Evolutionary conservation across 1,284 basidiomycete genomes (phyloP), one percentile per base, ranked within the genome.

Genomic region (Mycena sp.): DNA sequence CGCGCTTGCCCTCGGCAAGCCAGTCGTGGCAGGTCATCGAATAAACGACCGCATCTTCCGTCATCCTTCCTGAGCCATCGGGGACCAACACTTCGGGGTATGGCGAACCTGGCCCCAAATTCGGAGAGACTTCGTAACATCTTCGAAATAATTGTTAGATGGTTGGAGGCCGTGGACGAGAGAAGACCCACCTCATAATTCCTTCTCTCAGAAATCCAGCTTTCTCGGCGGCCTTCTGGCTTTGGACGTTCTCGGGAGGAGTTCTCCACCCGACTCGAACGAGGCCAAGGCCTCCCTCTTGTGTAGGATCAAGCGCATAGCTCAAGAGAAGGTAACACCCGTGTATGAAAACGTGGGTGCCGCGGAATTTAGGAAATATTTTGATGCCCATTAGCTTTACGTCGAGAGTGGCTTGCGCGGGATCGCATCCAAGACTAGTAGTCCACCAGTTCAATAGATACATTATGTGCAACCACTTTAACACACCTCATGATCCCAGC

Each of bases 11-110:
- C 14, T 68, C 69, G 30, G 62, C 25, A 20, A 74, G 64, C 76
- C 73, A 77, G 41, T 77, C 73, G 46, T 73, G 67, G 44, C 72
- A 66, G 10, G 74, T 77, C 74, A 75, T 74, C n/a, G 76, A 77
- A 73, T 73, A 77, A 48, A 76, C 73, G 13, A 76, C 72, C 6
- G 73, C 76, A 70, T 77, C 75, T 57, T 77, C 73, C 16, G 73
- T 77, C 66, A 66, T 70, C n/a, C 74, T 70, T 14, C 73, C 69
- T 1, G 74, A 71, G 30, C 70, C 73, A 54, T 77, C 76, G 14
- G 70, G 69, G 16, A 75, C 62, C 9, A 64, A 18, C 1, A 69
- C 38, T 50, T 73, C 72, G 7, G 70, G 67, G 50, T 74, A 75
- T 14, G 68, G 70, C 16, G 73, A 72, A 34, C 70, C 59, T 3